Percentiles rank a stretch among this genome's conserved stretches.
Evolutionary conservation across 2,329 filamentous ascomycete species (phyloP).

Genomic region (Alternaria gaisen): DNA sequence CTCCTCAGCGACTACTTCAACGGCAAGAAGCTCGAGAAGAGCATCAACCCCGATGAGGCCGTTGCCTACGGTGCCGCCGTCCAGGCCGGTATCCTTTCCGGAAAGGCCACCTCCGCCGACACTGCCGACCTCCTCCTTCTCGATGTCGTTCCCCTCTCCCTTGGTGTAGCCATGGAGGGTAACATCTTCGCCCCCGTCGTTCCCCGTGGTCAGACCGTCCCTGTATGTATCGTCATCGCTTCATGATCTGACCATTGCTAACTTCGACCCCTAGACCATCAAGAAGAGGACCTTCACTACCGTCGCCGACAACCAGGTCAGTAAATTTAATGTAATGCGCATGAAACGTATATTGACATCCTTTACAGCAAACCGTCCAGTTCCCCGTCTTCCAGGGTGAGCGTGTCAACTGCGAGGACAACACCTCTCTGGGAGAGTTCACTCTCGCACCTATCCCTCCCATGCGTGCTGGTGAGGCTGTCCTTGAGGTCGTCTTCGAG

Average conservation of each 20-base stretch:
- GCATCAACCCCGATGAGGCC: constrained; percentile 99
- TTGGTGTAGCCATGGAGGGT: constrained; percentile 99
- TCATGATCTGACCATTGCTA: not conserved
- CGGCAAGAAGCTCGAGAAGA: constrained; percentile 99
- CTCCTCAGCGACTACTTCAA: constrained; percentile 98
- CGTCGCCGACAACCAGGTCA: no score
- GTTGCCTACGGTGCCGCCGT: constrained; percentile 99
- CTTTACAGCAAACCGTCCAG: no score
- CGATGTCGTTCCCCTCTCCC: constrained; percentile 94
- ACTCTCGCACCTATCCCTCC: constrained; percentile 86
- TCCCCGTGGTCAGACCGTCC: constrained; percentile 67
- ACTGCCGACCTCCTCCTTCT: constrained; percentile 93
- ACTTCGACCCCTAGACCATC: not conserved
- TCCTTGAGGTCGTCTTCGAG: constrained; percentile 98
- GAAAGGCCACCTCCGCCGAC: constrained; percentile 95
- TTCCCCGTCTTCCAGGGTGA: constrained; percentile 97
- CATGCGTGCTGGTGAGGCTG: constrained; percentile 91
- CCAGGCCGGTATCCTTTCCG: constrained; percentile 97
- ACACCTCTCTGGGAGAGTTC: constrained; percentile 97
- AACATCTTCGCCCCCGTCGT: constrained; percentile 98
- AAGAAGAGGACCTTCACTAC: no score
- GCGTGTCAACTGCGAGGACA: constrained; percentile 97
- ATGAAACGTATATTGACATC: no score
- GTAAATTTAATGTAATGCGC: no score
- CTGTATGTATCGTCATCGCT: constrained; percentile 42